Evolutionary conservation across 495 filamentous ascomycete species (phyloP).

Genomic region (Penicillium herquei): DNA sequence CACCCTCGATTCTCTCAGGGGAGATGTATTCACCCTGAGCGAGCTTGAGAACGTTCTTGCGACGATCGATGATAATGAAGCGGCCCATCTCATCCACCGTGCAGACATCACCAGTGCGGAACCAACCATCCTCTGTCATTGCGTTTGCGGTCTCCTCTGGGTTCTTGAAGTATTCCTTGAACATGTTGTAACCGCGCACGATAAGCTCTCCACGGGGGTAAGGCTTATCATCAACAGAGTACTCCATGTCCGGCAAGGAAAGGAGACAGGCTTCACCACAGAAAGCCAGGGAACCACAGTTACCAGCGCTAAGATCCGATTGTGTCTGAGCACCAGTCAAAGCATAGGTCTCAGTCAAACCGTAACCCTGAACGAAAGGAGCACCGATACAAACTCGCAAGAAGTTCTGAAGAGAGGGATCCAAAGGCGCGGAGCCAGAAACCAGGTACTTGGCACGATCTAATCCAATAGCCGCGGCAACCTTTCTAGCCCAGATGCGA

Average conservation of each 20-base stretch:
- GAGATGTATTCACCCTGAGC: conserved; percentile 98
- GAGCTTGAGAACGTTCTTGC: conserved; percentile 98
- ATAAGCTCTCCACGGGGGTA: conserved; percentile 89
- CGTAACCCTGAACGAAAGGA: conserved; percentile 85
- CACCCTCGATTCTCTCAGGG: conserved; percentile 94
- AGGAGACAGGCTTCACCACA: conserved; percentile 74
- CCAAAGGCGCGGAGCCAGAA: conserved; percentile 86
- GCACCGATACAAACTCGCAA: conserved; percentile 79
- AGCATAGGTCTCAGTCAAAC: conserved; percentile 94
- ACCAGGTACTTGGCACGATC: conserved; percentile 72
- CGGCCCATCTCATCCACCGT: conserved; percentile 80
- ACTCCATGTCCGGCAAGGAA: conserved; percentile 94
- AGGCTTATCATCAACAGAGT: conserved; percentile 87
- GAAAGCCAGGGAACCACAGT: conserved; percentile 71
- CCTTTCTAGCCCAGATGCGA: conserved; percentile 89
- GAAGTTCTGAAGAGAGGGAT: conserved; percentile 84
- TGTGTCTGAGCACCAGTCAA: conserved; percentile 61
- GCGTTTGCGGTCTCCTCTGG: conserved; percentile 74
- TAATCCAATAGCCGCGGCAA: conserved; percentile 76
- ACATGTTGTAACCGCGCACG: conserved; percentile 73
- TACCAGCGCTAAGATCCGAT: conserved; percentile 72
- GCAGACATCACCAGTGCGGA: conserved; percentile 90
- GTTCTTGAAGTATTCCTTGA: conserved; percentile 86
- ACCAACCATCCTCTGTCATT: conserved; percentile 89
- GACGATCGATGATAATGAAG: conserved; percentile 90